Conservation (phyloP, 768 basidiomycete species). For the Leccinum broughii region DNA sequence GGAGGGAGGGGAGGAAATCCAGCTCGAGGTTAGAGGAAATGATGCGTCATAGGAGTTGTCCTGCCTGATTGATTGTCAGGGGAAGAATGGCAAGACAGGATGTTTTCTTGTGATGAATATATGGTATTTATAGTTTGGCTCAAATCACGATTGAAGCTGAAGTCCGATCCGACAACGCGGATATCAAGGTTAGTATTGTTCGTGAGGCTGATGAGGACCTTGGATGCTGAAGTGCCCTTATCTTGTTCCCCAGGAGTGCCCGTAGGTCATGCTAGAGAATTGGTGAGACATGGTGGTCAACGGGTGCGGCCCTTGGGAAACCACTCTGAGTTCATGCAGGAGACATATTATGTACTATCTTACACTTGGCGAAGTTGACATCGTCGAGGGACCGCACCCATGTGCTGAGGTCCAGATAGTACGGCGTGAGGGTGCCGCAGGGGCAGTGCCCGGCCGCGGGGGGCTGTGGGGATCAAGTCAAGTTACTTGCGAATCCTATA, state of each 20-base stretch:
- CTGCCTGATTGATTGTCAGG: too few species aligned
- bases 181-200: conserved; percentile 47
- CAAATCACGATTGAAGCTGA: conserved; percentile 47
- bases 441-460: too few species aligned
- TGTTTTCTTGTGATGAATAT: conserved; percentile 41
- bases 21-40: too few species aligned
- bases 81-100: too few species aligned
- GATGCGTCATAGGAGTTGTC: too few species aligned
- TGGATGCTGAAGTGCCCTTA: background rate
- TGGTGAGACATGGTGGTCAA: background rate
- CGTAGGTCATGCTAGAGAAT: background rate
- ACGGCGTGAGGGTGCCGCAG: too few species aligned
- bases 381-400: background rate
- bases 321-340: background rate
- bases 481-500: too few species aligned
- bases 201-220: background rate
- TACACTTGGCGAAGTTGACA: background rate
- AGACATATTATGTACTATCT: background rate
- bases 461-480: too few species aligned
- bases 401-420: too few species aligned
- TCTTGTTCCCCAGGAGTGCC: background rate
- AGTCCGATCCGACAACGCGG: too few species aligned
- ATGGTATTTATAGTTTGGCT: conserved; percentile 32
- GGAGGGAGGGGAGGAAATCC: too few species aligned
- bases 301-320: too few species aligned